Base-by-base conservation (phyloP, 192 early-diverging fungal genomes). In the Mortierella claussenii region DNA sequence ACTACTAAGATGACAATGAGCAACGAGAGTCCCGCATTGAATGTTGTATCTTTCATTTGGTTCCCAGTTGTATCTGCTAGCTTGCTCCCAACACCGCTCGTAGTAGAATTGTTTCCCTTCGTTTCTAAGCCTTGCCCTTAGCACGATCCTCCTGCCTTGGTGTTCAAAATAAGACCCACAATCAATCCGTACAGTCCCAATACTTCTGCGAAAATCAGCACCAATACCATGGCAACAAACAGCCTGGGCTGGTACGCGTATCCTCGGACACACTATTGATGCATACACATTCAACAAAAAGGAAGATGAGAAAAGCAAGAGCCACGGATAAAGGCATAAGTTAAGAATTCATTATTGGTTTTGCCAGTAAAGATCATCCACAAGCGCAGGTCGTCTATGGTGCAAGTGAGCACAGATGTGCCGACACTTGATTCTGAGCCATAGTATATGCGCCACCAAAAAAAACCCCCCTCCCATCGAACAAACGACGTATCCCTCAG, bases 141-240 rank as follows among this genome's bases (percentile, higher is more conserved):
- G 48, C 81, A 82, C 0, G 12, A 4, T 59, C 58, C 65, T 44
- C 45, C 53, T 13, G 94, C 86, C 82, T 94, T 95, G 55, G 98
- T 98, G 86, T 99, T 99, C 55, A 99, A 82, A 69, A 99, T 99
- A 57, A 99, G 88, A 31, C 93, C 94, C 24, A 99, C 97, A 78
- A 98, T 98, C 34, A 99, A 86, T 26, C 96, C 96, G 79, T 98
- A 97, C 49, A 98, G 88, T 75, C 95, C 95, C 78, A 99, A 85
- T 9, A 99, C 98, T 88, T 99, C 98, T 61, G 97, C 96, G 82
- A 99, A 99, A 91, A 99, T 99, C 51, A 99, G 91, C 59, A 99
- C 97, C 76, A 99, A 85, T 65, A 93, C 92, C 94, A 94, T 95
- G 47, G 89, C 89, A 24, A 97, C 95, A 85, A 95, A 96, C 53